These are phyloP conservation scores for Cucumis melo DNA, from an alignment of 306 rosid genomes.

Conservation along the genomic window DNA sequence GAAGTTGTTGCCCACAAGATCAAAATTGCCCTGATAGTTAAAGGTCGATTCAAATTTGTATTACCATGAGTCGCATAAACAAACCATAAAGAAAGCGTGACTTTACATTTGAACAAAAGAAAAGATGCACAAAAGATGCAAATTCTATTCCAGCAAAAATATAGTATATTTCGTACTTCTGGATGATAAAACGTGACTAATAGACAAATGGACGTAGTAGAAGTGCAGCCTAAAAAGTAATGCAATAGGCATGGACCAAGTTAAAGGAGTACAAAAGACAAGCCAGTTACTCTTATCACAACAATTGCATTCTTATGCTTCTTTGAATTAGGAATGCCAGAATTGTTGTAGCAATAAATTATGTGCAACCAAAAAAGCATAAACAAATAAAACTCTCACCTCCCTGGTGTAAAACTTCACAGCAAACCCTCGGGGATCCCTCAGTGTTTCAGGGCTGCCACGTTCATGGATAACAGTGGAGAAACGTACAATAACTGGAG, in stretches of 20 bases:
- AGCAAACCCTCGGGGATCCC: conserved; percentile 84
- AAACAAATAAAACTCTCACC: conserved; percentile 24
- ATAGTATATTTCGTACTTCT: neutral
- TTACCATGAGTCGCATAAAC: neutral
- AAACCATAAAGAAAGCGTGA: neutral
- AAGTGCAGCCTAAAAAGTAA: neutral
- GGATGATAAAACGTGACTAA: neutral
- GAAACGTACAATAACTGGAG: conserved; percentile 86
- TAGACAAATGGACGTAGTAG: neutral
- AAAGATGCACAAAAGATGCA: neutral
- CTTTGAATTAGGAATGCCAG: neutral
- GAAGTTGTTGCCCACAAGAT: conserved; percentile 84
- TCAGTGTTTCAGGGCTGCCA: conserved; percentile 91
- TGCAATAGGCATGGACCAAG: neutral
- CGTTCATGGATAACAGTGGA: conserved; percentile 95
- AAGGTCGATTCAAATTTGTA: neutral
- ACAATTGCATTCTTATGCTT: neutral
- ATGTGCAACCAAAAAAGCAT: neutral
- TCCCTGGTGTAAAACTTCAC: conserved; percentile 86
- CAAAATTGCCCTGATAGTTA: conserved; percentile 73
- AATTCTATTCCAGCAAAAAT: neutral
- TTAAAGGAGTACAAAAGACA: neutral
- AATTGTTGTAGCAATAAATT: neutral
- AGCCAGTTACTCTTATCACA: neutral
- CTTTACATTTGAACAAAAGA: neutral